Conservation (phyloP, 2,329 filamentous ascomycete species). For the Penicillium sclerotigenum region DNA sequence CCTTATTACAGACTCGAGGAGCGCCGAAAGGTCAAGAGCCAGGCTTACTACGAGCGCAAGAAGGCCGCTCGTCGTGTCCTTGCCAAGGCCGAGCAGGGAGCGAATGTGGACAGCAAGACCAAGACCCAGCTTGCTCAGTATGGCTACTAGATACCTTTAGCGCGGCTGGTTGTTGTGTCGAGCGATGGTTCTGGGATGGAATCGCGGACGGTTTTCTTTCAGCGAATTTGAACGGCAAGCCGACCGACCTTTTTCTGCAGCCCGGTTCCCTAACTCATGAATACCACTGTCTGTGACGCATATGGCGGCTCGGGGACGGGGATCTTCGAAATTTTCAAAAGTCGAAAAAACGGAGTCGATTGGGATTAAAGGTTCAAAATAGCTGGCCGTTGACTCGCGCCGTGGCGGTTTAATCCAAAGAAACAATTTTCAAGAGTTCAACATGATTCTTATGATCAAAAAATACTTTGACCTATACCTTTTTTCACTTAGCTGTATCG, state of each 20-base stretch:
- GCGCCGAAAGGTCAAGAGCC: constrained; percentile 98
- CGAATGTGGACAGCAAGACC: constrained; percentile 81
- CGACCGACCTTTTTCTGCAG: constrained; percentile 39
- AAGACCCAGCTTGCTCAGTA: constrained; percentile 81
- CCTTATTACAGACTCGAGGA: constrained; percentile 77
- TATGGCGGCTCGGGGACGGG: constrained; percentile 30
- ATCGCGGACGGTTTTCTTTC: constrained; percentile 41
- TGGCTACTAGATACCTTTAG: constrained; percentile 71
- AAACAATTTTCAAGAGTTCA: constrained; percentile 39
- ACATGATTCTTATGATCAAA: constrained; percentile 33
- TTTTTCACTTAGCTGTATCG: constrained; percentile 5
- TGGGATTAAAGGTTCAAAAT: constrained; percentile 43
- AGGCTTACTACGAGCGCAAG: constrained; percentile 99
- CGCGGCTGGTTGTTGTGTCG: constrained; percentile 42
- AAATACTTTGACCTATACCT: constrained; percentile 20
- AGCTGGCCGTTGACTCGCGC: constrained; percentile 42
- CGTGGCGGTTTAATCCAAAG: constrained; percentile 45
- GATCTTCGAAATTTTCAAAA: constrained; percentile 33
- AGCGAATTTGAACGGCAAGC: constrained; percentile 42
- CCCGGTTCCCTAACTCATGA: constrained; percentile 32
- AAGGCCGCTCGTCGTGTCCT: constrained; percentile 90
- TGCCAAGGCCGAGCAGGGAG: constrained; percentile 87
- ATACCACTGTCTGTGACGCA: constrained; percentile 39
- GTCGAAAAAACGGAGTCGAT: constrained; percentile 39
- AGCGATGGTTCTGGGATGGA: constrained; percentile 39